These are phyloP conservation scores for Nannochloropsis granulata DNA, from an alignment of 108 stramenopile species.

Conservation along the genomic window DNA sequence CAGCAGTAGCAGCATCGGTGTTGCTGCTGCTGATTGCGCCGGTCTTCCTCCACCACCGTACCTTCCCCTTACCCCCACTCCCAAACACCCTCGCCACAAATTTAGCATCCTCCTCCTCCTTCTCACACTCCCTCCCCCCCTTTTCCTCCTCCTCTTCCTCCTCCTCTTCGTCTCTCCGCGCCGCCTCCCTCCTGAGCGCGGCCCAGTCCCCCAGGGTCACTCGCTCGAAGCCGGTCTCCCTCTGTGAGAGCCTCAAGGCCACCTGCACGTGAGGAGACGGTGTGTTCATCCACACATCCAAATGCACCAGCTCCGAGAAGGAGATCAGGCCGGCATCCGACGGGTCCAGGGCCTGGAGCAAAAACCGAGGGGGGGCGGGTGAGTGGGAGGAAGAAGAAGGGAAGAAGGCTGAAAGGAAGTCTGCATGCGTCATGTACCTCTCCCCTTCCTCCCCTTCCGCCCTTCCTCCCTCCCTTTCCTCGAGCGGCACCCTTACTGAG, in stretches of 20 bases:
- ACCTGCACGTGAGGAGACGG: background rate
- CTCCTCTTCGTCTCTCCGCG: background rate
- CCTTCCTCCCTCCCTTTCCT: background rate
- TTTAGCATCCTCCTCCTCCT: background rate
- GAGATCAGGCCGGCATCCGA: background rate
- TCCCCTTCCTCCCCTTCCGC: background rate
- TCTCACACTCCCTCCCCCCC: background rate
- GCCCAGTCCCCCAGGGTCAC: background rate
- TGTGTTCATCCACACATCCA: background rate
- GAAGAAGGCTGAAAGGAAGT: background rate
- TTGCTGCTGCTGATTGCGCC: background rate
- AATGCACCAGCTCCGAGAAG: background rate
- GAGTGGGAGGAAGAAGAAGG: background rate
- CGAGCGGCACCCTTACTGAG: background rate
- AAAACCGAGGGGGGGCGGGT: background rate
- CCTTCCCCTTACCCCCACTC: background rate
- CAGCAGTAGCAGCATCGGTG: too few species aligned
- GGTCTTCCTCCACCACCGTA: background rate
- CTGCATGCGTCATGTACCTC: background rate
- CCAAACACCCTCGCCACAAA: background rate
- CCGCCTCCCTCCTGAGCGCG: background rate
- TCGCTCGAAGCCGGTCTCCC: background rate
- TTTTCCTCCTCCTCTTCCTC: background rate
- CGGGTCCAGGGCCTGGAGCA: background rate
- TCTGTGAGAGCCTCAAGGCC: background rate